Evolutionary conservation across 352 stramenopile genomes (phyloP), one percentile per base, ranked within the genome.

Genomic region (Thraustotheca clavata): DNA sequence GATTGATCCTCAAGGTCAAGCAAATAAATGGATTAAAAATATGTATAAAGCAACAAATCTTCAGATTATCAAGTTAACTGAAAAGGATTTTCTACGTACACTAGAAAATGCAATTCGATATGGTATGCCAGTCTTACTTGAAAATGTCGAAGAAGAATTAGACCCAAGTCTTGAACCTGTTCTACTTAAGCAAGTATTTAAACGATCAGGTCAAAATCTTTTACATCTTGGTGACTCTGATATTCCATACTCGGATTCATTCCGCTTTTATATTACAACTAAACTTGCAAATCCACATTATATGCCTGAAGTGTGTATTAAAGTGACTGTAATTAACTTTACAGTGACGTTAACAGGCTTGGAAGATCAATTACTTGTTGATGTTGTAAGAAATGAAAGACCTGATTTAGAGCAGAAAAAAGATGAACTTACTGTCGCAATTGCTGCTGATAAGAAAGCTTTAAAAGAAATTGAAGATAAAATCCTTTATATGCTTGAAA

Each of bases 381-480:
- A 97, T 62, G 89, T 98, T 4, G 88, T 98, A 22, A 80, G 83
- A 11, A 95, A 91, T 59, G 91, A 98, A 50, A 79, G 91, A 5
- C 89, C 90, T 0, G 91, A 98, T 62, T 67, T 98, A 0, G 91
- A 97, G 59, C 83, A 88, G 31, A 90, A 94, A 69, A 97, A 97
- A 65, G 94, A 96, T 67, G 78, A 94, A 43, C 77, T 98, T 4
- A 93, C 96, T 5, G 74, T 98, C 7, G 92, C 89, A 32, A 98
- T 98, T 29, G 88, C 91, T 1, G 80, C 83, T 8, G 91, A 97
- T 70, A 96, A 97, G 74, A 91, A 88, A 35, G 87, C 94, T 29
- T 75, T 98, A 8, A 95, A 96, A 50, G 88, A 97, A 66, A 97
- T 98, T 39, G 93, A 98, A 62, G 91, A 98, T 76, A 93, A 96